Base-by-base conservation (phyloP, 2,329 filamentous ascomycete species). In the Esteya vermicola region DNA sequence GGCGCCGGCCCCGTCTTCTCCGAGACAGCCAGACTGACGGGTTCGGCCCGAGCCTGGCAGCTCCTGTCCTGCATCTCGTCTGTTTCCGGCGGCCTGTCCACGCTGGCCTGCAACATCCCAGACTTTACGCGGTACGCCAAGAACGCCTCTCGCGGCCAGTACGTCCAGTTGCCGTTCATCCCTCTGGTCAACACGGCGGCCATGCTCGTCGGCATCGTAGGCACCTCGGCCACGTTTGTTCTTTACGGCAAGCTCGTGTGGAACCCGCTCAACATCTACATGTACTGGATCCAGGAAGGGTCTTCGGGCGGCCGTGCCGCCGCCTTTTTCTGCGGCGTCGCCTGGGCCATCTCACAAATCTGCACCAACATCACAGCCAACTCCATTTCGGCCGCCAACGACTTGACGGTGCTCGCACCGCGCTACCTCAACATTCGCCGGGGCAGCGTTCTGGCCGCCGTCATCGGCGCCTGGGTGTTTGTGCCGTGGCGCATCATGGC, bases 81-180 rank as follows among this genome's bases (percentile, higher is more conserved):
- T 25, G 48, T 51, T 38, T 49, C 47, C 6, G 50, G 50, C 12
- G 48, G 48, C 16, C 68, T 67, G 53, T 60, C 57, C 9, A 66
- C 63, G 18, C 57, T 68, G 43, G 64, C 66, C 2, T 62, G 68
- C 41, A 71, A 71, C 50, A 68, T 69, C 22, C 39, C 40, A 4
- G 51, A 60, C 27, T 60, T 65, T 45, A 58, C 61, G 14, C 53
- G 63, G 33, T 66, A 57, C 36, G 54, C 51, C 41, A 61, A 54
- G 7, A 55, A 51, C 39, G 43, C 47, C 33, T n/a, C 39, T 6
- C 51, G 47, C 9, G 60, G 55, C 14, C 55, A 61, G 46, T 64
- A 57, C 54, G 56, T 55, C 6, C 63, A 66, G 45, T 43, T 63
- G 25, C 44, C 63, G 43, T 54, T 57, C 16, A 58, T 63, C 26